These are phyloP conservation scores for Geum urbanum DNA, from an alignment of 306 rosid species.

Conservation along the genomic window DNA sequence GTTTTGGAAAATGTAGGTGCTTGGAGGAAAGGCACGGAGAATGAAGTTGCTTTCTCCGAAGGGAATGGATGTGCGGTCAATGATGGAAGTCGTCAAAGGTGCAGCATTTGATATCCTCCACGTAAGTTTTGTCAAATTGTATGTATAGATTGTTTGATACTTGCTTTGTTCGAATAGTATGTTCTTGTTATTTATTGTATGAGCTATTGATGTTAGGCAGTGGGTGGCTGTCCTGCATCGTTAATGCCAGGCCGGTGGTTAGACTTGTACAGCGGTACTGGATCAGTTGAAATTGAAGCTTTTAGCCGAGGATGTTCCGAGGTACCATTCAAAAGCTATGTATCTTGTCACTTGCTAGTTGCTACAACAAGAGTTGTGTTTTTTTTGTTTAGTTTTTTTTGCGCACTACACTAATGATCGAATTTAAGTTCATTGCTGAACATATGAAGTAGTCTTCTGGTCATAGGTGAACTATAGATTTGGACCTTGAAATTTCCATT, in stretches of 20 bases:
- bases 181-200: slow-evolving; percentile 20
- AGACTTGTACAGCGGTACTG: slow-evolving; percentile 96
- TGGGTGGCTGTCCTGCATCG: slow-evolving; percentile 87
- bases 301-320: slow-evolving; percentile 89
- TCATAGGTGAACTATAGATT: slow-evolving; percentile 1
- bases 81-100: slow-evolving; percentile 99
- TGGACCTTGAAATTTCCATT: background rate
- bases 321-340: slow-evolving; percentile 37
- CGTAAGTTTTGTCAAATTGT: slow-evolving; percentile 38
- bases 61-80: slow-evolving; percentile 96
- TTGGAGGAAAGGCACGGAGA: slow-evolving; percentile 91
- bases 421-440: background rate
- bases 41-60: slow-evolving; percentile 83
- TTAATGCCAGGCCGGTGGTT: slow-evolving; percentile 96
- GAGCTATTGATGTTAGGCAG: slow-evolving; percentile 52
- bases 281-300: slow-evolving; percentile 99
- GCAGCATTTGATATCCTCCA: slow-evolving; percentile 91
- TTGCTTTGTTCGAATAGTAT: background rate
- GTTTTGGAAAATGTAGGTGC: slow-evolving; percentile 44
- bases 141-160: background rate
- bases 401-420: too few relatives aligned
- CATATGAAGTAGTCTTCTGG: background rate
- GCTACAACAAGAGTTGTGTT: background rate
- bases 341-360: background rate
- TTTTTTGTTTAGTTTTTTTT: too few relatives aligned